Conservation (phyloP, 2,329 filamentous ascomycete species). For the Chaetomiaceae sp. region DNA sequence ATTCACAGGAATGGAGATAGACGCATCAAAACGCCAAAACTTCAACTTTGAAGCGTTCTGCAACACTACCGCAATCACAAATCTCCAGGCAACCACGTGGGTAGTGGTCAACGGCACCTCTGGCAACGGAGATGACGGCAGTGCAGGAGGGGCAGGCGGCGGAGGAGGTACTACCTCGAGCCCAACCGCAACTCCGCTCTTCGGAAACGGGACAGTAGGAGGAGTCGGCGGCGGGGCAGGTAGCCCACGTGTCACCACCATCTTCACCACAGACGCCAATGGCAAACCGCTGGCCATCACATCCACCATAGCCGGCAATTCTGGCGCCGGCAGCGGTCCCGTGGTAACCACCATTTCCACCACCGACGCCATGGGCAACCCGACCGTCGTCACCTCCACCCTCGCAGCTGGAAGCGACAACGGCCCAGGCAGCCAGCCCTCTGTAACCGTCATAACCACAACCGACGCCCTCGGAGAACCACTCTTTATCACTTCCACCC, state of each 20-base stretch:
- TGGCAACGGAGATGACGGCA: neutral
- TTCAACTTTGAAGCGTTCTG: conserved; percentile 18
- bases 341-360: too few relatives aligned
- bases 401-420: neutral
- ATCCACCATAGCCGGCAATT: neutral
- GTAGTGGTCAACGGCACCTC: conserved; percentile 13
- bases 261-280: conserved; percentile 13
- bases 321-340: conserved; percentile 1
- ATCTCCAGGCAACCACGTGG: conserved; percentile 14
- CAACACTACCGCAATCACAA: conserved; percentile 10
- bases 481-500: neutral
- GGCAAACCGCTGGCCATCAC: conserved; percentile 13
- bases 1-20: conserved; percentile 12
- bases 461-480: conserved; percentile 10
- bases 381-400: neutral
- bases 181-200: neutral
- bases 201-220: conserved; percentile 3
- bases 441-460: conserved; percentile 4
- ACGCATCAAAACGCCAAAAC: conserved; percentile 9
- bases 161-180: neutral
- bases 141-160: neutral
- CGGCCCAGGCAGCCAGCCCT: neutral
- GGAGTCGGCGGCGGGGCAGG: neutral
- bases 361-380: too few relatives aligned
- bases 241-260: conserved; percentile 13